phyloP scores from a whole-genome alignment of 2,329 filamentous ascomycete species.

The Ambrosiella cleistominuta region DNA sequence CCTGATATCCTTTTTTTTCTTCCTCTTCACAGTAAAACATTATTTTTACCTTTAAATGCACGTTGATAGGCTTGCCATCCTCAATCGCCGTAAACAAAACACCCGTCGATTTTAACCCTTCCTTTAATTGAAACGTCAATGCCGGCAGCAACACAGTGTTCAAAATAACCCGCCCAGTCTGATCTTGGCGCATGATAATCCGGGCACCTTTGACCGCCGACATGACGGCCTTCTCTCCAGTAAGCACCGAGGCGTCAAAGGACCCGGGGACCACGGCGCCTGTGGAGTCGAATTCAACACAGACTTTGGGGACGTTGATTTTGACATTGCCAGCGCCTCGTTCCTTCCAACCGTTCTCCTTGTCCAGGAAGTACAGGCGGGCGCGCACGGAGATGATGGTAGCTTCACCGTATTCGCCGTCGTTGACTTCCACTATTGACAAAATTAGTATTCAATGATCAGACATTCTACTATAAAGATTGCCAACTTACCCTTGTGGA shows the following conservation, averaged over 20 bases:
- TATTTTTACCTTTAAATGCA: slow-evolving; percentile 40
- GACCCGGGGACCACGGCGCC: slow-evolving; percentile 31
- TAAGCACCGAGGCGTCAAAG: slow-evolving; percentile 36
- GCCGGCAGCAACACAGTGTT: slow-evolving; percentile 67
- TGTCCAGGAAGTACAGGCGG: slow-evolving; percentile 69
- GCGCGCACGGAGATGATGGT: slow-evolving; percentile 61
- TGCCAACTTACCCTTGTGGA: slow-evolving; percentile 47
- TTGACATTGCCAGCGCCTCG: slow-evolving; percentile 70
- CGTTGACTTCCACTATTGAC: slow-evolving; percentile 48
- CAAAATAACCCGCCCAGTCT: slow-evolving; percentile 68
- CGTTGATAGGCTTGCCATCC: slow-evolving; percentile 36
- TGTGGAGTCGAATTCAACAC: slow-evolving; percentile 36
- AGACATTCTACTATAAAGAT: background rate
- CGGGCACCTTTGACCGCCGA: slow-evolving; percentile 37
- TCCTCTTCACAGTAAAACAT: slow-evolving; percentile 4
- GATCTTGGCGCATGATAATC: slow-evolving; percentile 80
- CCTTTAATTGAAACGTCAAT: slow-evolving; percentile 64
- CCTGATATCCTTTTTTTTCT: background rate
- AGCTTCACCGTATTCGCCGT: slow-evolving; percentile 69
- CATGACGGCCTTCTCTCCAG: slow-evolving; percentile 15
- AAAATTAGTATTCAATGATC: background rate
- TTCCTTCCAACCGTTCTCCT: slow-evolving; percentile 68
- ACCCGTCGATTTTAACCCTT: slow-evolving; percentile 51
- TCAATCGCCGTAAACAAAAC: slow-evolving; percentile 51
- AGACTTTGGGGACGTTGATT: slow-evolving; percentile 53